phyloP scores from a whole-genome alignment of 2,329 filamentous ascomycete genomes.

The Arachnomyces sp. region DNA sequence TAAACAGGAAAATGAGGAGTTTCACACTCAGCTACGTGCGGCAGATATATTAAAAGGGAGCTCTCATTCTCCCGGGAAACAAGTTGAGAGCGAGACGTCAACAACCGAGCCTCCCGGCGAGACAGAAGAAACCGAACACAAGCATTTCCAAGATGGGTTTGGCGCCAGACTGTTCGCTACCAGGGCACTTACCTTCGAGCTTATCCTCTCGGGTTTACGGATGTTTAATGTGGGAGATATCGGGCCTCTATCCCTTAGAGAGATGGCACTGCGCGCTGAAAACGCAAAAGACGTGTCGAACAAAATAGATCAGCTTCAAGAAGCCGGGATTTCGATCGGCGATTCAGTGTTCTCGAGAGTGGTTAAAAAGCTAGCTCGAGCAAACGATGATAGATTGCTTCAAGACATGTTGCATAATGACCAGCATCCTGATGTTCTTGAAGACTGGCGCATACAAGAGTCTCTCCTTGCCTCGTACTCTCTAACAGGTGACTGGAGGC shows the following conservation, averaged over 20 bases:
- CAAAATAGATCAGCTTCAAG: constrained; percentile 55
- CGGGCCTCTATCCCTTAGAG: constrained; percentile 68
- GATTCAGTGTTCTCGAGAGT: constrained; percentile 58
- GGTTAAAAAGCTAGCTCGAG: constrained; percentile 55
- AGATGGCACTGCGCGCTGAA: constrained; percentile 62
- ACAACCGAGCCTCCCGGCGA: constrained; percentile 9
- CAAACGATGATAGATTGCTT: constrained; percentile 48
- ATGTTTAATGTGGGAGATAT: constrained; percentile 65
- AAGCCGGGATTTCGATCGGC: constrained; percentile 56
- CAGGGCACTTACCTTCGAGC: constrained; percentile 63
- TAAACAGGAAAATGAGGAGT: constrained; percentile 6
- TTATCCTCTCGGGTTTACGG: constrained; percentile 61
- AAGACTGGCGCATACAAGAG: constrained; percentile 49
- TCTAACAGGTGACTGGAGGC: constrained; percentile 41
- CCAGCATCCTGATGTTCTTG: constrained; percentile 58
- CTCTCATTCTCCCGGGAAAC: not conserved
- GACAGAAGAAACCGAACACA: constrained; percentile 17
- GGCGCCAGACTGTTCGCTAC: constrained; percentile 78
- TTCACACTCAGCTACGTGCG: constrained; percentile 6
- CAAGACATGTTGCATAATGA: constrained; percentile 50
- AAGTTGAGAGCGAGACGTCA: constrained; percentile 6
- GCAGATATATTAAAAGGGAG: constrained; percentile 3
- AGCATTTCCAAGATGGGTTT: constrained; percentile 58
- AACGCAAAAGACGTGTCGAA: constrained; percentile 49
- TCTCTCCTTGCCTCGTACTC: constrained; percentile 48